phyloP scores from a whole-genome alignment of 352 stramenopile genomes.

The Elongisporangium prolatum region DNA sequence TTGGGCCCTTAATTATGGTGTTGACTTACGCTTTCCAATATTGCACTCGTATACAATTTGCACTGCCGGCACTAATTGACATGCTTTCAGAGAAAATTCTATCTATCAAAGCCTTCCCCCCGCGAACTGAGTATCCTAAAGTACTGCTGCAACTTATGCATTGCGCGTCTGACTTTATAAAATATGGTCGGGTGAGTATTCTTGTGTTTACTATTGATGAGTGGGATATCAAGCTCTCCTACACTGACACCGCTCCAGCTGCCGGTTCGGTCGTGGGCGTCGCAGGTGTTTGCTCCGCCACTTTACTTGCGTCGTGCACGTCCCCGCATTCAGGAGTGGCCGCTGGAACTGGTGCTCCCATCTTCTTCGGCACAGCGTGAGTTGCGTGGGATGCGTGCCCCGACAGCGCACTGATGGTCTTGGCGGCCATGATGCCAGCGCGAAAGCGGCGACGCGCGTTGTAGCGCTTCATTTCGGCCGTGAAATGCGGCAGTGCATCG shows the following conservation, averaged over 20 bases:
- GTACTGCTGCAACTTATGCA: not conserved
- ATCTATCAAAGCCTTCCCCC: not conserved
- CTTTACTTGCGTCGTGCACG: constrained; percentile 13
- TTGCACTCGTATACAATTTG: not conserved
- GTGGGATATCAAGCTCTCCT: not conserved
- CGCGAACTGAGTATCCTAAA: not conserved
- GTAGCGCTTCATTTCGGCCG: constrained; percentile 87
- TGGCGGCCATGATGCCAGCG: constrained; percentile 74
- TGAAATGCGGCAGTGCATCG: constrained; percentile 82
- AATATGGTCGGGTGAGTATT: not conserved
- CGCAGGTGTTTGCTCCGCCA: constrained; percentile 16
- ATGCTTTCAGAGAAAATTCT: not conserved
- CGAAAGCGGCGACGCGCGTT: constrained; percentile 80
- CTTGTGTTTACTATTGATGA: not conserved
- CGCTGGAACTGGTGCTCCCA: constrained; percentile 24
- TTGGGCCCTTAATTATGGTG: not conserved
- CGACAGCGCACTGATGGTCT: constrained; percentile 52
- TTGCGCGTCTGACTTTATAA: not conserved
- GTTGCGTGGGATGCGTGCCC: constrained; percentile 3
- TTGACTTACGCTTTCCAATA: not conserved
- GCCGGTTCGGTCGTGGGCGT: constrained; percentile 6
- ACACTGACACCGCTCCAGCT: constrained; percentile 11
- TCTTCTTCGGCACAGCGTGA: not conserved
- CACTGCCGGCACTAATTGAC: not conserved
- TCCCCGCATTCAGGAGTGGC: constrained; percentile 24